A percentile compares a stretch with the other conserved stretches of the same genome.
These are phyloP conservation scores for Solanum hybrid DNA, from an alignment of 305 asterid genomes.

Conservation along the genomic window DNA sequence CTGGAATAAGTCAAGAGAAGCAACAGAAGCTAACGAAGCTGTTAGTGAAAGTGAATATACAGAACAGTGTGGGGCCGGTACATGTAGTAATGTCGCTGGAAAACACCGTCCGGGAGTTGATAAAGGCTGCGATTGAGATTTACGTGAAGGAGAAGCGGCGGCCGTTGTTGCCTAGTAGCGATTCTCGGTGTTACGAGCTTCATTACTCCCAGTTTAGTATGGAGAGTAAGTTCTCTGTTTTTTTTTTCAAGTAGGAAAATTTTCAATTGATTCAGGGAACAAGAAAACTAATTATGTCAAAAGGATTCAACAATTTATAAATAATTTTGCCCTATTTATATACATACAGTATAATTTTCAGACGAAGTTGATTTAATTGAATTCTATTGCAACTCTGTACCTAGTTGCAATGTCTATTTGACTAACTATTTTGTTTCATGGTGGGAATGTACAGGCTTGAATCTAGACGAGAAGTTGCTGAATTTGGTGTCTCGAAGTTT, in stretches of 20 bases:
- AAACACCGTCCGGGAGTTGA: constrained; percentile 40
- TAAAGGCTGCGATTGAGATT: constrained; percentile 31
- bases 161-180: constrained; percentile 29
- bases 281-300: no score
- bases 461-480: constrained; percentile 33
- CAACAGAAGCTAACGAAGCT: constrained; percentile 30
- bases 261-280: not conserved
- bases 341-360: not conserved
- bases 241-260: not conserved
- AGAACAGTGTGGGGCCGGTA: constrained; percentile 42
- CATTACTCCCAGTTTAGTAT: constrained; percentile 50
- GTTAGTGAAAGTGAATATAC: constrained; percentile 42
- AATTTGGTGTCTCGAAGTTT: constrained; percentile 46
- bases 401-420: not conserved
- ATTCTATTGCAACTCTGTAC: not conserved
- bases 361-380: not conserved
- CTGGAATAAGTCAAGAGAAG: constrained; percentile 1
- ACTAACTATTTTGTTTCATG: not conserved
- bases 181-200: constrained; percentile 31
- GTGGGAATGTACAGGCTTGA: constrained; percentile 28
- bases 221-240: constrained; percentile 25
- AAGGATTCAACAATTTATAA: not conserved
- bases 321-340: not conserved
- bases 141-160: constrained; percentile 52
- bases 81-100: constrained; percentile 47